Evolutionary conservation across 148 eudicot genomes (phyloP).

Genomic region (Fagopyrum homotropicum): DNA sequence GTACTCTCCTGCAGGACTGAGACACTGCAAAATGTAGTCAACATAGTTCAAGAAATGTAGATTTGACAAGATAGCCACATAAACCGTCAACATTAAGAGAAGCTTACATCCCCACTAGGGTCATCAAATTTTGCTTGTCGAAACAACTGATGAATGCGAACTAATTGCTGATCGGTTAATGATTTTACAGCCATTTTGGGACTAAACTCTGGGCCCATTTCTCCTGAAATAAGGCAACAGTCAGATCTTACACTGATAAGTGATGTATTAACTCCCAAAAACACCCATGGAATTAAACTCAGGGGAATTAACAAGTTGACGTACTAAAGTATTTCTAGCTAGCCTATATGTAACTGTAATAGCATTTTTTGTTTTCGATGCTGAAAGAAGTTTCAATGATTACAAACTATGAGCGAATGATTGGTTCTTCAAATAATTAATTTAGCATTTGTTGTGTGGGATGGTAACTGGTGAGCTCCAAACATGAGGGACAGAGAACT

Average conservation of each 20-base stretch:
- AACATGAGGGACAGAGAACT: too few species aligned
- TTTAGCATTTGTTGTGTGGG: too few species aligned
- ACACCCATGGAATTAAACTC: not conserved
- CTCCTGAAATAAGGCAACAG: conserved; percentile 44
- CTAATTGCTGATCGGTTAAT: conserved; percentile 83
- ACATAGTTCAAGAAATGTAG: not conserved
- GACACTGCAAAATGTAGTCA: conserved; percentile 53
- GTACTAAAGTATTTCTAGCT: not conserved
- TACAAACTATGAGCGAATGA: too few species aligned
- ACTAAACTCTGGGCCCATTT: conserved; percentile 90
- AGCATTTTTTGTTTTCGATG: too few species aligned
- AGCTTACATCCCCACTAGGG: conserved; percentile 95
- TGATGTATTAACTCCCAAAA: not conserved
- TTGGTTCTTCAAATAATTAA: too few species aligned
- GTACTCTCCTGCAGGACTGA: conserved; percentile 99
- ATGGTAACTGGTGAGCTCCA: too few species aligned
- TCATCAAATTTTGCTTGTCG: conserved; percentile 99
- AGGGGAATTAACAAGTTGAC: not conserved
- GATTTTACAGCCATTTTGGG: conserved; percentile 89
- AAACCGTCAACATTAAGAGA: conserved; percentile 5
- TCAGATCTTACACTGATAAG: not conserved
- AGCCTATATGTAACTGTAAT: not conserved
- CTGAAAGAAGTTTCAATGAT: too few species aligned
- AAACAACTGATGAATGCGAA: conserved; percentile 96
- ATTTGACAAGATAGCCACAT: not conserved